Base-by-base conservation (phyloP, 495 filamentous ascomycete species). In the Jackrogersella minutella region DNA sequence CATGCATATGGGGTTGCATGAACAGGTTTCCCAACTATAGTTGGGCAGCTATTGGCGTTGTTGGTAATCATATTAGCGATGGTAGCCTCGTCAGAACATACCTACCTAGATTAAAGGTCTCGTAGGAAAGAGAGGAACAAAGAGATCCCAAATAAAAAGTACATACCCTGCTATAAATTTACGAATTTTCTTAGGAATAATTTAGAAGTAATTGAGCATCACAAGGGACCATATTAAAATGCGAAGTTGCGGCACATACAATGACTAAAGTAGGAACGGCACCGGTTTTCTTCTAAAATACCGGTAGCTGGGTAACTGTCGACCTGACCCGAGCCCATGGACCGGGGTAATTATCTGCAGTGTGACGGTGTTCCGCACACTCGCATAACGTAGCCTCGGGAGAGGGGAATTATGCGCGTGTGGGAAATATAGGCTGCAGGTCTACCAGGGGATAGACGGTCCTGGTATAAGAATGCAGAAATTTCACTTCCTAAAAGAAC, bases 301-400 rank as follows among this genome's bases (percentile, higher is more conserved):
- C 57, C 57, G 36, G 47, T 33, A 60, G 28, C 0, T 22, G 19
- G 54, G 54, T 44, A 34, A 14, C 52, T 16, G 36, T 30, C 37
- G 46, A 49, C 44, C 57, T 33, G 26, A 34, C 44, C 57, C 44
- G 26, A 34, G 22, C 5, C 57, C 57, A 60, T 41, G 44, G 44
- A 14, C 44, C 40, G 44, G 57, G 57, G 17, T 51, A 14, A 14
- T 51, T 51, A 22, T 21, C 57, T 60, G 57, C 57, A 60, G 57
- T 60, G 56, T 41, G 57, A 51, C 57, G 51, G 51, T 50, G 14
- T 50, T 46, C 33, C 22, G n/a, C 34, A 41, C 24, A 16, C 30
- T 28, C 26, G 46, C 44, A 60, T 50, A 49, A 21, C 6, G 19
- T 41, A 47, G 10, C 31, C 31, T 28, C 33, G 41, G 43, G 7